Percentiles rank a stretch among this genome's conserved stretches.
These are phyloP conservation scores for Phyllosticta citrichinensis DNA, from an alignment of 2,329 filamentous ascomycete genomes.

Conservation along the genomic window DNA sequence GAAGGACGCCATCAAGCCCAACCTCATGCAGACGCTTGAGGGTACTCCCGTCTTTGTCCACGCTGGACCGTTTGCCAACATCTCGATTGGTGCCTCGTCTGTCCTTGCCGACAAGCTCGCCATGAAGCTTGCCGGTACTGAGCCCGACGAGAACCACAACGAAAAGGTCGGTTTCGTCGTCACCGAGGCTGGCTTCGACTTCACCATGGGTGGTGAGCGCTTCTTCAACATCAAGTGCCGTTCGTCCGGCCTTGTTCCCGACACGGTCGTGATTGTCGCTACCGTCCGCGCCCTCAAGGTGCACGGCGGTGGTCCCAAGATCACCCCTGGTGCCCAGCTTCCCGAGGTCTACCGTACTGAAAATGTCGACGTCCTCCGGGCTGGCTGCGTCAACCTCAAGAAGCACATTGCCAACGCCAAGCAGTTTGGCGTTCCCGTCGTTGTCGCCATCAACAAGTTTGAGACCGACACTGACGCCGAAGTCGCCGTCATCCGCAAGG, in stretches of 20 bases:
- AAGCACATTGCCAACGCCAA: constrained; percentile 92
- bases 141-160: constrained; percentile 75
- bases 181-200: constrained; percentile 96
- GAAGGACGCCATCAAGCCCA: constrained; percentile 98
- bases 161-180: constrained; percentile 85
- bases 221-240: constrained; percentile 99
- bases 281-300: constrained; percentile 95
- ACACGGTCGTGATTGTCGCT: constrained; percentile 89
- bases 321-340: constrained; percentile 77
- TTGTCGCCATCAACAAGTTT: constrained; percentile 97
- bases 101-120: constrained; percentile 92
- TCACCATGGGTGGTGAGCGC: constrained; percentile 98
- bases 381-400: constrained; percentile 84
- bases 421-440: constrained; percentile 81
- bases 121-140: constrained; percentile 89
- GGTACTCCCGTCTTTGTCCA: constrained; percentile 97
- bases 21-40: constrained; percentile 96
- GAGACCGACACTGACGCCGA: constrained; percentile 89
- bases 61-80: constrained; percentile 95
- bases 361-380: constrained; percentile 82
- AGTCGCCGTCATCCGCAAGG: constrained; percentile 78
- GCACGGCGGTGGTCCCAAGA: constrained; percentile 91
- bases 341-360: constrained; percentile 83
- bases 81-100: constrained; percentile 93
- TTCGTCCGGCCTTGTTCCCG: constrained; percentile 81